A percentile compares a stretch with the other conserved stretches of the same genome.
phyloP scores from a whole-genome alignment of 441 rosid genomes.

The Brassica hybrid region DNA sequence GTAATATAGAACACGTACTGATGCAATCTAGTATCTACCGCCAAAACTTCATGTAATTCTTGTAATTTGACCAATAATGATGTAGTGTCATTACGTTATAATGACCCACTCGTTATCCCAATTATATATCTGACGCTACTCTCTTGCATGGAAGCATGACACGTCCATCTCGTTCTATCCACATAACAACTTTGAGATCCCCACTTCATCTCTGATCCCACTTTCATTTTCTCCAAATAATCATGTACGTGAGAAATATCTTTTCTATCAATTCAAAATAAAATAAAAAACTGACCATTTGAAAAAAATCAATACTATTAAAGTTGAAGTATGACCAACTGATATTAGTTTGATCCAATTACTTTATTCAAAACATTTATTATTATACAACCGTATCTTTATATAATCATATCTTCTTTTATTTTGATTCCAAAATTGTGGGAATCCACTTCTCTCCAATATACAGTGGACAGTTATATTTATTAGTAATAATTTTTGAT shows the following conservation, averaged over 20 bases:
- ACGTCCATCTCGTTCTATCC: constrained; percentile 24
- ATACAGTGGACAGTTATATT: too few relatives aligned
- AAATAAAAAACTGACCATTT: background rate
- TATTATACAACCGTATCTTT: too few relatives aligned
- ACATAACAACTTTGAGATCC: constrained; percentile 24
- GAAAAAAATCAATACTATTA: too few relatives aligned
- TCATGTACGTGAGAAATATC: background rate
- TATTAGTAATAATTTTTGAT: too few relatives aligned
- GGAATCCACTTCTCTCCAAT: too few relatives aligned
- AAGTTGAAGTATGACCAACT: too few relatives aligned
- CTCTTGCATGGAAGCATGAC: constrained; percentile 4
- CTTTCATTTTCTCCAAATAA: constrained; percentile 10
- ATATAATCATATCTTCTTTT: too few relatives aligned
- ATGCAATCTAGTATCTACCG: background rate
- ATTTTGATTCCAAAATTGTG: too few relatives aligned
- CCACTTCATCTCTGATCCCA: background rate
- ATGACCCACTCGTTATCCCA: background rate
- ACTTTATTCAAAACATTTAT: too few relatives aligned
- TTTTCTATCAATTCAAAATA: background rate
- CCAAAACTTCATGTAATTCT: background rate
- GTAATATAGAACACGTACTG: background rate
- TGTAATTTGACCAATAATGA: background rate
- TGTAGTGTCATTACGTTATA: background rate
- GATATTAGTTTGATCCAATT: too few relatives aligned
- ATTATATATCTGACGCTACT: background rate